These are phyloP conservation scores for Leersia perrieri DNA, from an alignment of 176 grass and related monocot genomes.

Conservation along the genomic window DNA sequence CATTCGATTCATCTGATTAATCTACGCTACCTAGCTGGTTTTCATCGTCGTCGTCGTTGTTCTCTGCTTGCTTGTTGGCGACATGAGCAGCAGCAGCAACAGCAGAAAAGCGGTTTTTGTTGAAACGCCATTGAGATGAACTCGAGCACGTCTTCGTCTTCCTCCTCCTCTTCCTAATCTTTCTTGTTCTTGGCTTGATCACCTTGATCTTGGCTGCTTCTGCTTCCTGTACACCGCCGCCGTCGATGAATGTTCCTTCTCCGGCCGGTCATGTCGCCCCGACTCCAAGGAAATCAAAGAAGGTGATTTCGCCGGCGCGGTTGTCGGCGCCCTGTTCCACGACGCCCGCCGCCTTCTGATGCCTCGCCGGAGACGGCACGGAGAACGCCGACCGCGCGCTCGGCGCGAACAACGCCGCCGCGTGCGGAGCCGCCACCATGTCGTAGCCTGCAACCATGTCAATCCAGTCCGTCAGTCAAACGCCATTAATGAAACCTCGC, in stretches of 20 bases:
- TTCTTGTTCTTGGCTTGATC: constrained; percentile 5
- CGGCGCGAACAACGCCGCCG: constrained; percentile 25
- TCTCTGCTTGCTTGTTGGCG: neutral
- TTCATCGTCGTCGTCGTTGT: neutral
- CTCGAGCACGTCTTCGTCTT: neutral
- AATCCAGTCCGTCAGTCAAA: too few species aligned
- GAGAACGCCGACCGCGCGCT: constrained; percentile 54
- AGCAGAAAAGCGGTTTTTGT: constrained; percentile 20
- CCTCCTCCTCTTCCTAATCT: neutral
- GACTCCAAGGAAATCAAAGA: constrained; percentile 86
- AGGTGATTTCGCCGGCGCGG: constrained; percentile 25
- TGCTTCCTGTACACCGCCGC: constrained; percentile 37
- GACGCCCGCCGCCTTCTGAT: neutral
- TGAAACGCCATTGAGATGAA: neutral
- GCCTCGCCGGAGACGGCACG: constrained; percentile 9
- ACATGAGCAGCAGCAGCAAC: neutral
- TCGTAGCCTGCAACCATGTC: constrained; percentile 39
- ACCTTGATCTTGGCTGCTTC: constrained; percentile 6
- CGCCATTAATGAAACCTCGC: too few species aligned
- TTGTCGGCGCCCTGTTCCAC: constrained; percentile 32
- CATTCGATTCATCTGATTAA: neutral
- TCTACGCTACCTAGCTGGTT: neutral
- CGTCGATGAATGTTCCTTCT: neutral
- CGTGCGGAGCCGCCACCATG: constrained; percentile 15
- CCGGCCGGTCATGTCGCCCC: constrained; percentile 52